Conservation (phyloP, 75 land plant species). For the Pinus taeda region DNA sequence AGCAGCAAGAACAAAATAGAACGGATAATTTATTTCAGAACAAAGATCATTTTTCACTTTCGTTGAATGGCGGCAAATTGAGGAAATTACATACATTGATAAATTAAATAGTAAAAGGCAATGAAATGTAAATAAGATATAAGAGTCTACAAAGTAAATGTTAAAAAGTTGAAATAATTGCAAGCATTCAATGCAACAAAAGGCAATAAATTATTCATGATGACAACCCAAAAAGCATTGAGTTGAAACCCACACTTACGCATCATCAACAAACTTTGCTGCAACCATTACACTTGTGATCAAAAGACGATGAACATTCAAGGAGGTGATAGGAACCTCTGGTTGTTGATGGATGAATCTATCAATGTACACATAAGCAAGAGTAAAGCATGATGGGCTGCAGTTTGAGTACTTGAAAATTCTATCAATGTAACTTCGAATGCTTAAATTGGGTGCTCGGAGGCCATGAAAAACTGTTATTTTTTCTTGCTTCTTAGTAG, state of each 20-base stretch:
- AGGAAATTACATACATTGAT: too few species aligned
- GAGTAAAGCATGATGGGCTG: conserved; percentile 69
- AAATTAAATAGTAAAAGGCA: not conserved
- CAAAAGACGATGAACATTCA: conserved; percentile 71
- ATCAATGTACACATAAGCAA: conserved; percentile 63
- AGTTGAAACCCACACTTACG: conserved; percentile 39
- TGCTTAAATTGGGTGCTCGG: conserved; percentile 48
- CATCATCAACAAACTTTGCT: conserved; percentile 76
- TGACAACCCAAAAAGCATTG: not conserved
- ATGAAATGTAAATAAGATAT: not conserved
- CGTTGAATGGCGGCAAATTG: too few species aligned
- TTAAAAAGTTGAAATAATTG: not conserved
- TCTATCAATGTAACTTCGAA: conserved; percentile 57
- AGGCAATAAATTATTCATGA: not conserved
- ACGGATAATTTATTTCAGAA: not conserved
- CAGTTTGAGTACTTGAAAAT: conserved; percentile 74
- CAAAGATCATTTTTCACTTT: not conserved
- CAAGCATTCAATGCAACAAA: not conserved
- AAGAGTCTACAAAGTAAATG: not conserved
- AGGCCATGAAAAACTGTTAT: conserved; percentile 67
- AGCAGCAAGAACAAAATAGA: not conserved
- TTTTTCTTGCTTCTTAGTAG: conserved; percentile 12
- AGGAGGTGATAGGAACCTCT: conserved; percentile 40
- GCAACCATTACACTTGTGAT: conserved; percentile 75
- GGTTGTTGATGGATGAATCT: conserved; percentile 41